Evolutionary conservation across 305 asterid species (phyloP), one percentile per base, ranked within the genome.

Genomic region (Solanum hybrid): DNA sequence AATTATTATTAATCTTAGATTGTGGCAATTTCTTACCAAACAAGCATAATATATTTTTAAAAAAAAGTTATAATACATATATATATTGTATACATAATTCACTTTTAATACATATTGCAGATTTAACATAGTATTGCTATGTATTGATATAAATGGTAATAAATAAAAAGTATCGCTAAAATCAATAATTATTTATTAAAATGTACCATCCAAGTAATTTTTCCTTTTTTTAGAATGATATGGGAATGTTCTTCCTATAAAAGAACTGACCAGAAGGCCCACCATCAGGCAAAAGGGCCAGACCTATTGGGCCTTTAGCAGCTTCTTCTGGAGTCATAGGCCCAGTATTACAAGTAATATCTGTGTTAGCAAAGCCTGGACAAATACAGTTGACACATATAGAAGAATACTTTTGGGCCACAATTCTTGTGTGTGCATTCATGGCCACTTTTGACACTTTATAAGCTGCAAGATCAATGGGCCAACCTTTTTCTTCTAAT

Each of bases 371-470:
- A 88, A 9, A 87, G 13, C 93, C 93, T 3, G 94, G 94, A 76
- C 91, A 86, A 32, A 91, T 79, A 31, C 93, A 79, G 70, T 92
- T 92, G 37, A 90, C 51, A 26, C 77, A 32, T 29, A 84, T 38
- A 24, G 88, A 31, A 8, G 87, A 89, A 37, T 29, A 87, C 51
- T 73, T 91, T 17, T 76, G 90, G 51, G 93, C 92, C 5, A 89
- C 22, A 45, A 93, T 83, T 61, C 94, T 75, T 68, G 94, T 91
- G 76, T 93, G 89, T 22, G 92, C 91, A 91, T 90, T 93, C 73
- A 90, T 34, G 76, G 92, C 90, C 0, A 38, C 89, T 80, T 93
- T 93, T 22, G 93, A 91, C 14, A 91, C 39, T 27, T 68, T 89
- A 41, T 90, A 91, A 33, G 92, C 89, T 26, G 91, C 24, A 3